A percentile compares a stretch with the other conserved stretches of the same genome.
Evolutionary conservation across 192 early-diverging fungal genomes (phyloP).

Genomic region (Podila verticillata): DNA sequence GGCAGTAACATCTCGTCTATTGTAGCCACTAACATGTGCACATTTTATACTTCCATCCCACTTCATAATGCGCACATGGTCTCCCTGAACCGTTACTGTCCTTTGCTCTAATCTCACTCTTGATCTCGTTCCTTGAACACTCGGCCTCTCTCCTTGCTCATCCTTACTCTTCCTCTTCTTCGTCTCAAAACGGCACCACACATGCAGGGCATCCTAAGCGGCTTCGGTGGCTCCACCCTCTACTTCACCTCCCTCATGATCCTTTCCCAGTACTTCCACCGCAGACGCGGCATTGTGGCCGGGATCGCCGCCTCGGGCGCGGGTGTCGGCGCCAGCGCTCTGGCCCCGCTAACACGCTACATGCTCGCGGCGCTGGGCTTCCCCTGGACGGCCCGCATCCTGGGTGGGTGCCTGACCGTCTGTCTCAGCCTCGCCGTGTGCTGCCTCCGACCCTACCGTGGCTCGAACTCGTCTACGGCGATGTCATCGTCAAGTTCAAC

Average conservation of each 20-base stretch:
- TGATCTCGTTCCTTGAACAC: too few species aligned
- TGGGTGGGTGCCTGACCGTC: slow-evolving; percentile 17
- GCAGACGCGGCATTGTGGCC: not conserved
- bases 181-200: too few species aligned
- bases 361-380: slow-evolving; percentile 14
- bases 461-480: too few species aligned
- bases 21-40: too few species aligned
- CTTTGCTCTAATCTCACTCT: too few species aligned
- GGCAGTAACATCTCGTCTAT: too few species aligned
- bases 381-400: slow-evolving; percentile 15
- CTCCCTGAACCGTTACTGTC: too few species aligned
- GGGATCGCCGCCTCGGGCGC: slow-evolving; percentile 17
- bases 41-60: too few species aligned
- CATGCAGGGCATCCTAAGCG: slow-evolving; percentile 14
- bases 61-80: too few species aligned
- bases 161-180: not conserved
- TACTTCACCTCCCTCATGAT: slow-evolving; percentile 16
- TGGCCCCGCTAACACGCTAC: slow-evolving; percentile 8
- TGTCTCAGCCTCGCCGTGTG: not conserved
- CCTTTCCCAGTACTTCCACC: slow-evolving; percentile 9
- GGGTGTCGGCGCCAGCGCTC: slow-evolving; percentile 14
- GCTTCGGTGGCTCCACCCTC: slow-evolving; percentile 5
- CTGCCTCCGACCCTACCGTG: slow-evolving; percentile 5
- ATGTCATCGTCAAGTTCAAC: not conserved
- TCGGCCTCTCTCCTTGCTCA: not conserved